Evolutionary conservation across 176 grass and related monocot genomes (phyloP).

Genomic region (Avena insularis): DNA sequence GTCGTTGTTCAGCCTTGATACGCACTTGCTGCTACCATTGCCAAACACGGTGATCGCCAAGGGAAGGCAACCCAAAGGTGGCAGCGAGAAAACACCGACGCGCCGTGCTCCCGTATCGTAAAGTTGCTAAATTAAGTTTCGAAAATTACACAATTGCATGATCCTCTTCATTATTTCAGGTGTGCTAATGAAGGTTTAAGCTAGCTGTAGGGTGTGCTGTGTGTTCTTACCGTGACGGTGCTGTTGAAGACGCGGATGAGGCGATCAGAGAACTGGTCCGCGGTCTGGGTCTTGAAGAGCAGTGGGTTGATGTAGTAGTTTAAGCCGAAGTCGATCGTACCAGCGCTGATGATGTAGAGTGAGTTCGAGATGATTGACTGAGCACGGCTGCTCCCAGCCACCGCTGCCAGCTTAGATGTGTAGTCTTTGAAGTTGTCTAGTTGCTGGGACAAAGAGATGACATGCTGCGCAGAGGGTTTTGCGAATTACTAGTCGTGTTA

Average conservation of each 20-base stretch:
- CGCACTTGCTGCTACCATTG: slow-evolving; percentile 52
- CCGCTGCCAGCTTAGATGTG: too few species aligned
- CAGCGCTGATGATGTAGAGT: slow-evolving; percentile 73
- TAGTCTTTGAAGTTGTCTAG: too few species aligned
- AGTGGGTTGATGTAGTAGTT: slow-evolving; percentile 93
- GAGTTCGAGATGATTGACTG: slow-evolving; percentile 51
- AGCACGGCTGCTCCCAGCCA: slow-evolving; percentile 32
- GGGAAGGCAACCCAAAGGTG: slow-evolving; percentile 76
- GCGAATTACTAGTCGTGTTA: too few species aligned
- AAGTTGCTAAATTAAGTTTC: slow-evolving; percentile 47
- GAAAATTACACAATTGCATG: background rate
- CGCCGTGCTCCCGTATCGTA: slow-evolving; percentile 73
- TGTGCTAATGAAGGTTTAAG: too few species aligned
- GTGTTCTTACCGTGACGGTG: slow-evolving; percentile 51
- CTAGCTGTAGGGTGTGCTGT: too few species aligned
- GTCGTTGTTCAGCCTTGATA: slow-evolving; percentile 62
- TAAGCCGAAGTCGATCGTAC: slow-evolving; percentile 64
- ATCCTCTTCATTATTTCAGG: background rate
- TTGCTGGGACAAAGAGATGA: too few species aligned
- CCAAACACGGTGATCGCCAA: slow-evolving; percentile 75
- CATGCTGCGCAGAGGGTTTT: too few species aligned
- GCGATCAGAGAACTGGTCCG: slow-evolving; percentile 63
- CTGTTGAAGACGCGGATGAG: slow-evolving; percentile 66
- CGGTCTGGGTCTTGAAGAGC: slow-evolving; percentile 62
- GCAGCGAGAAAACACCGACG: slow-evolving; percentile 79